Conservation (phyloP, 2,329 filamentous ascomycete genomes). For the Sclerotinia sclerotiorum region DNA sequence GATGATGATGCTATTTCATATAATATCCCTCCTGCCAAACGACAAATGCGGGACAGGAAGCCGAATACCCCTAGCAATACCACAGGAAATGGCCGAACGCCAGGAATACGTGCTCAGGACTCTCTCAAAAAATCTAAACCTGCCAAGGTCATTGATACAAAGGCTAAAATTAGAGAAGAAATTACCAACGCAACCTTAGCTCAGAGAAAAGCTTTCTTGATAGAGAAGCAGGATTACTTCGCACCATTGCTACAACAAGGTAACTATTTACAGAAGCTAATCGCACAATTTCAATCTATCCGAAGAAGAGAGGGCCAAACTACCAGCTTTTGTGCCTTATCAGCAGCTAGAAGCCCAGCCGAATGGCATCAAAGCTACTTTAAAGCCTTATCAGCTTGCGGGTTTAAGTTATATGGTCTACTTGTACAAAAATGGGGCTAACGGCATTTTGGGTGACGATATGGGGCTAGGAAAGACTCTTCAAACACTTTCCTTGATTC, state of each 20-base stretch:
- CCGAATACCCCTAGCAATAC: neutral
- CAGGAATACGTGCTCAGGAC: neutral
- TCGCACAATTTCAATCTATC: constrained; percentile 35
- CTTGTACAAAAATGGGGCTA: constrained; percentile 44
- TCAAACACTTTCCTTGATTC: constrained; percentile 51
- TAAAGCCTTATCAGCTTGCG: constrained; percentile 53
- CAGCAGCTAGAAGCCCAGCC: constrained; percentile 37
- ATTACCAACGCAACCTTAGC: constrained; percentile 37
- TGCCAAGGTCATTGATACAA: neutral
- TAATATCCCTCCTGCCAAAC: neutral
- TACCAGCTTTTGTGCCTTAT: constrained; percentile 34
- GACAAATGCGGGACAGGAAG: neutral
- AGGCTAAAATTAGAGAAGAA: constrained; percentile 31
- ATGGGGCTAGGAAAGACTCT: constrained; percentile 53
- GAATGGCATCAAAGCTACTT: constrained; percentile 46
- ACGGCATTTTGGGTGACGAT: constrained; percentile 49
- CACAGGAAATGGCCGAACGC: neutral
- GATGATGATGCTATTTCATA: neutral
- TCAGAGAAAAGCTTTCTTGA: constrained; percentile 39
- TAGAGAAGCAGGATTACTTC: constrained; percentile 41
- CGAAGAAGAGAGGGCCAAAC: constrained; percentile 28
- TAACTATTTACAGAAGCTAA: constrained; percentile 41
- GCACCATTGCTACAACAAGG: constrained; percentile 39
- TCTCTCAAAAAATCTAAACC: neutral
- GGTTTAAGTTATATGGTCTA: constrained; percentile 52